Conservation (phyloP, 2,329 filamentous ascomycete species). For the Cladophialophora yegresii region DNA sequence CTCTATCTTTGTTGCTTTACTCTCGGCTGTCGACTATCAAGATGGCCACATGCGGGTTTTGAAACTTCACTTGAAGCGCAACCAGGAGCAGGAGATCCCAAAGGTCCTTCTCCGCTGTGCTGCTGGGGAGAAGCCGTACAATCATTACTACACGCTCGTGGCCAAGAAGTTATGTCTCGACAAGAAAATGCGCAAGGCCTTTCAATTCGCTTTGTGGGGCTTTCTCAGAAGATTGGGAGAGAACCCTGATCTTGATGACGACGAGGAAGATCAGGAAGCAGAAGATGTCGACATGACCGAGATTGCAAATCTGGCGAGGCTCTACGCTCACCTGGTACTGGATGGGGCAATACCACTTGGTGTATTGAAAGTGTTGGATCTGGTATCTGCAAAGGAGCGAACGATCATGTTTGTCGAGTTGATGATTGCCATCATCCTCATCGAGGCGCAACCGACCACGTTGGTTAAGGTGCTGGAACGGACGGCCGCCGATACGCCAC, state of each 20-base stretch:
- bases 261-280: constrained; percentile 55
- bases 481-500: constrained; percentile 57
- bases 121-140: constrained; percentile 79
- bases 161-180: constrained; percentile 75
- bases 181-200: constrained; percentile 74
- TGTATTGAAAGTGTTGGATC: constrained; percentile 66
- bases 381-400: constrained; percentile 74
- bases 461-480: constrained; percentile 68
- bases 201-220: constrained; percentile 85
- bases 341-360: constrained; percentile 61
- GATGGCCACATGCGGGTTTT: constrained; percentile 78
- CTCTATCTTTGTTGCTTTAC: constrained; percentile 89
- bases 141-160: constrained; percentile 89
- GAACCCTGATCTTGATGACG: constrained; percentile 66
- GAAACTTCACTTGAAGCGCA: constrained; percentile 81
- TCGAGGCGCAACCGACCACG: constrained; percentile 63
- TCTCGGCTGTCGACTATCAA: constrained; percentile 79
- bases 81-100: constrained; percentile 83
- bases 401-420: constrained; percentile 78
- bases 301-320: constrained; percentile 67
- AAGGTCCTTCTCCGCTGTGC: constrained; percentile 85
- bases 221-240: constrained; percentile 86
- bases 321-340: constrained; percentile 65
- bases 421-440: constrained; percentile 72
- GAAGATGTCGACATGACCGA: constrained; percentile 56